Percentiles rank a stretch among this genome's conserved stretches.
These are phyloP conservation scores for Boletus speciosus DNA, from an alignment of 768 basidiomycete genomes.

Conservation along the genomic window DNA sequence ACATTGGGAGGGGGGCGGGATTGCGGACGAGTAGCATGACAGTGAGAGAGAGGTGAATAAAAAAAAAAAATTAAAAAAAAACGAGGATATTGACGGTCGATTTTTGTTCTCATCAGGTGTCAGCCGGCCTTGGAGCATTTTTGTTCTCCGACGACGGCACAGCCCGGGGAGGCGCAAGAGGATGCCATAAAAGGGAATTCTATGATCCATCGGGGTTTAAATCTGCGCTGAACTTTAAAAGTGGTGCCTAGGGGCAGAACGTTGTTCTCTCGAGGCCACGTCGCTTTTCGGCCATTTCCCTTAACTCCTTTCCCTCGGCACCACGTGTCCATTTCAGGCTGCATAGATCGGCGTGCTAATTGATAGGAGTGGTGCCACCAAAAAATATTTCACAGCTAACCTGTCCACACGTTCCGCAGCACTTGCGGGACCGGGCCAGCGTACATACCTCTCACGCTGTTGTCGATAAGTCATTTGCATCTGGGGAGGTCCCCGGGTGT, in stretches of 20 bases:
- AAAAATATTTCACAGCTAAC: neutral
- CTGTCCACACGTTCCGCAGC: slow-evolving; percentile 14
- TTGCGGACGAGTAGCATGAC: slow-evolving; percentile 38
- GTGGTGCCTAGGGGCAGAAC: neutral
- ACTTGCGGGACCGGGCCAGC: slow-evolving; percentile 16
- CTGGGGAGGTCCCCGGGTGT: neutral
- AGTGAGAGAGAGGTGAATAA: neutral
- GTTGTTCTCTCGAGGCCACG: slow-evolving; percentile 24
- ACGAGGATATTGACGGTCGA: slow-evolving; percentile 22
- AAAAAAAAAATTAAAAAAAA: slow-evolving; percentile 28
- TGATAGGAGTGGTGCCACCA: neutral
- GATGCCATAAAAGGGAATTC: slow-evolving; percentile 2
- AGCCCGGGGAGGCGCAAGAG: slow-evolving; percentile 28
- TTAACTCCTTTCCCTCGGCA: slow-evolving; percentile 18
- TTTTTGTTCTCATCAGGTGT: slow-evolving; percentile 28
- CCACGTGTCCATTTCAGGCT: slow-evolving; percentile 13
- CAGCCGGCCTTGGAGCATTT: slow-evolving; percentile 32
- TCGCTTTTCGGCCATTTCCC: slow-evolving; percentile 3
- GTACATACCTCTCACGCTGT: too few species aligned
- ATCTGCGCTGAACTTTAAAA: slow-evolving; percentile 27
- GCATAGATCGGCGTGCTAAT: neutral
- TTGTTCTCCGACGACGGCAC: slow-evolving; percentile 34
- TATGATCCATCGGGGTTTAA: slow-evolving; percentile 24
- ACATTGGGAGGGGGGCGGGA: slow-evolving; percentile 32
- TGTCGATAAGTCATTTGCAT: neutral